phyloP scores from a whole-genome alignment of 1,284 basidiomycete species.

The Hemileccinum hortonii region DNA sequence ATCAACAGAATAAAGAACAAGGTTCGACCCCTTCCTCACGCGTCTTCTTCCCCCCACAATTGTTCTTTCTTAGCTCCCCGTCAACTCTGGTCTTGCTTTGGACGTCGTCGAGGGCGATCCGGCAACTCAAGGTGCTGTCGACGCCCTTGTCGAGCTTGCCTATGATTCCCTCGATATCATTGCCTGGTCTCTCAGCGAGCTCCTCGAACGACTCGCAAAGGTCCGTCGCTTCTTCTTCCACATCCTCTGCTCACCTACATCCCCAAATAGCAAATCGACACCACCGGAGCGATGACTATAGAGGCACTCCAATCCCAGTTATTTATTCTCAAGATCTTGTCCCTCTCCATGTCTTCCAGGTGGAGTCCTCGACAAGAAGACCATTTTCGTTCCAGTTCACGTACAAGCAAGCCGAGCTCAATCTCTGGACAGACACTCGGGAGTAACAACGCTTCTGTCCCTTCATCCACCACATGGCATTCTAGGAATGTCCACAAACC shows the following conservation, averaged over 20 bases:
- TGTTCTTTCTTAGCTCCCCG: conserved; percentile 63
- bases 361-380: conserved; percentile 53
- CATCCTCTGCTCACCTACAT: conserved; percentile 10
- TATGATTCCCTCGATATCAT: conserved; percentile 76
- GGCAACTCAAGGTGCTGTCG: conserved; percentile 70
- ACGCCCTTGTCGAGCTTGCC: conserved; percentile 77
- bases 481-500: conserved; percentile 35
- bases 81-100: conserved; percentile 74
- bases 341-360: conserved; percentile 75
- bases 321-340: conserved; percentile 83
- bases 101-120: conserved; percentile 74
- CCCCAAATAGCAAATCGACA: conserved; percentile 49
- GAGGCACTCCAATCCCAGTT: conserved; percentile 88
- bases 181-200: conserved; percentile 71
- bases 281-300: conserved; percentile 53
- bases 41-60: background rate
- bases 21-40: conserved; percentile 36
- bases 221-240: conserved; percentile 42
- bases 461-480: conserved; percentile 25
- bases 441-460: conserved; percentile 15
- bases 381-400: conserved; percentile 41
- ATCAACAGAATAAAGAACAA: conserved; percentile 74
- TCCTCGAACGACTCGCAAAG: conserved; percentile 76
- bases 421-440: conserved; percentile 18
- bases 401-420: conserved; percentile 38